phyloP scores from a whole-genome alignment of 495 filamentous ascomycete species.

The Melanomma pulvis-pyrius region DNA sequence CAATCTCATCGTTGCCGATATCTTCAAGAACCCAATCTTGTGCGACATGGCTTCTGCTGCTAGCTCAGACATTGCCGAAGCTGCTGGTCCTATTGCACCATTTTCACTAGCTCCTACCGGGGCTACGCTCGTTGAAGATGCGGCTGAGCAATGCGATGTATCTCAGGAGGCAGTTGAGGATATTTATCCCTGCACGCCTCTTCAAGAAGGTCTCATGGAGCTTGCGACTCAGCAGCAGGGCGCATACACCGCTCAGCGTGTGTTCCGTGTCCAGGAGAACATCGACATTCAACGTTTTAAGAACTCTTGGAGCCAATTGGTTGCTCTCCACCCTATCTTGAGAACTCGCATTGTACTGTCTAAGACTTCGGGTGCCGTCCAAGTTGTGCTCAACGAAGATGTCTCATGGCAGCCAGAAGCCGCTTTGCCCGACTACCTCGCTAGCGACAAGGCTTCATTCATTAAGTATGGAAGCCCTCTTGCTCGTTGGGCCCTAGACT shows the following conservation, averaged over 20 bases:
- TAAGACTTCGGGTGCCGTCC: conserved; percentile 48
- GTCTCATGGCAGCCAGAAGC: conserved; percentile 15
- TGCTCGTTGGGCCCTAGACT: conserved; percentile 15
- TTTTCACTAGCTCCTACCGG: conserved; percentile 17
- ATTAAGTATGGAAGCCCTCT: conserved; percentile 19
- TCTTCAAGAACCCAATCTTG: conserved; percentile 28
- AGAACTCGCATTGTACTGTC: conserved; percentile 50
- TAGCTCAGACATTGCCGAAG: not conserved
- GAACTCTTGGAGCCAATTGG: conserved; percentile 56
- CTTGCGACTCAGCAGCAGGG: conserved; percentile 60
- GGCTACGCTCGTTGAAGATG: conserved; percentile 20
- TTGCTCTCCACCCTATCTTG: conserved; percentile 49
- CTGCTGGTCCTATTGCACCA: conserved; percentile 1
- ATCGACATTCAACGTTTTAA: conserved; percentile 56
- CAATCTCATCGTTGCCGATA: conserved; percentile 18
- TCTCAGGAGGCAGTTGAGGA: conserved; percentile 53
- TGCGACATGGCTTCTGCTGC: conserved; percentile 17
- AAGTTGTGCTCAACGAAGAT: conserved; percentile 51
- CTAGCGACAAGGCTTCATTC: conserved; percentile 1
- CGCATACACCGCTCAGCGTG: conserved; percentile 60
- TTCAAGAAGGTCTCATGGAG: conserved; percentile 71
- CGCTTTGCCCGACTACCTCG: conserved; percentile 17
- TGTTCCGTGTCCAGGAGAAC: conserved; percentile 50
- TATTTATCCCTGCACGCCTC: conserved; percentile 68
- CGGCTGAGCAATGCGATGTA: conserved; percentile 35